Evolutionary conservation across 257 asterid genomes (phyloP), one percentile per base, ranked within the genome.

Genomic region (Solanum lignicaule): DNA sequence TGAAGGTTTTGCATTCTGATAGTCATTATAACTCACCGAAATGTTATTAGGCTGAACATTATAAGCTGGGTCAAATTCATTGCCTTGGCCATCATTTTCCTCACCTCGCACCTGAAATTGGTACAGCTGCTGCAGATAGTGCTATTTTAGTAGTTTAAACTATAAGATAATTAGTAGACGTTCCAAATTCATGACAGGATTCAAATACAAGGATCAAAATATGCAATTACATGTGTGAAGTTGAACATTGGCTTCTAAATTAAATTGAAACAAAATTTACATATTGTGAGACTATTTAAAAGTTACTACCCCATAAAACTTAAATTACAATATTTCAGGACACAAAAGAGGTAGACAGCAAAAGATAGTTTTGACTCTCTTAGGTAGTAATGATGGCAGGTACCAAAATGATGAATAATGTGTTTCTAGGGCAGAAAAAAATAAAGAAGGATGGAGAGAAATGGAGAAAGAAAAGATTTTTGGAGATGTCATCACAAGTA

Each of bases 21-120:
- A 79, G 84, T 79, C 65, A 62, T 6, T 38, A 20, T 41, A 25
- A 87, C 89, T 89, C 87, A 89, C 90, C 10, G 4, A 85, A 29
- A 86, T 88, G 76, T 29, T 23, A 33, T 73, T 83, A 36, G 75
- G 68, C 74, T 58, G 72, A 87, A 71, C 46, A 83, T 87, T 85
- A 87, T 43, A 82, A 2, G 31, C 75, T 48, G 55, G 41, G 35
- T 9, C 78, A 29, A 13, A 85, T 43, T 89, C 82, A 86, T 12
- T 60, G 58, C 29, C 78, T 33, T 39, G 48, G 13, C 25, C 9
- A 27, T 20, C 66, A 79, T 43, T 79, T 79, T 60, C 65, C 5
- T 79, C 62, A 5, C 23, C 38, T 27, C 20, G 38, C 85, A 43
- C 38, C 85, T 25, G 85, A 79, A 79, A 43, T 8, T 27, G 85